These are phyloP conservation scores for Alternaria viburni DNA, from an alignment of 2,329 filamentous ascomycete genomes.

Conservation along the genomic window DNA sequence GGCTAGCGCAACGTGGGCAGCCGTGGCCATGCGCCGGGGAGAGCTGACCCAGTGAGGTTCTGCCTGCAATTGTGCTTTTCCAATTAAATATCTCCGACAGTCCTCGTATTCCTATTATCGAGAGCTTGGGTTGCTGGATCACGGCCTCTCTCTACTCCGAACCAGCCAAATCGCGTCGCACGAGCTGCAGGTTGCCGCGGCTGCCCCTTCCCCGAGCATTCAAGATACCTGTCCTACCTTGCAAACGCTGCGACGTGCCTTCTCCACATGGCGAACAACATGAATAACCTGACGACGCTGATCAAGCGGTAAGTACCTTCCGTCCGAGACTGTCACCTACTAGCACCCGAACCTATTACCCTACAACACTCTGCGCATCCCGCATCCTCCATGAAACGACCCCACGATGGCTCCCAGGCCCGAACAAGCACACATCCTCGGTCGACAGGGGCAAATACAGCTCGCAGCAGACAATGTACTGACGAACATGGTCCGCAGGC, in stretches of 20 bases:
- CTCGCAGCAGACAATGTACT: conserved; percentile 51
- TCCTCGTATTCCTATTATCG: not conserved
- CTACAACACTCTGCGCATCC: not conserved
- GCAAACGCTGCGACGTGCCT: conserved; percentile 30
- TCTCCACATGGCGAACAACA: conserved; percentile 75
- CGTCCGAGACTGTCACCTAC: not conserved
- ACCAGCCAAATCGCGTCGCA: conserved; percentile 1
- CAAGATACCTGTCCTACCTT: conserved; percentile 28
- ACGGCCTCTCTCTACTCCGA: not conserved
- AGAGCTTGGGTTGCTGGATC: not conserved
- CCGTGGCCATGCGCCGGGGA: conserved; percentile 8
- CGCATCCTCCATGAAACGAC: not conserved
- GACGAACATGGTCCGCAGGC: conserved; percentile 65
- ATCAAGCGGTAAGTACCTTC: conserved; percentile 83
- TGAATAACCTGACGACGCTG: conserved; percentile 95
- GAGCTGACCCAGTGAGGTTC: conserved; percentile 4
- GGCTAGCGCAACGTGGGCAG: conserved; percentile 23
- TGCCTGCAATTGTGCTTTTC: conserved; percentile 7
- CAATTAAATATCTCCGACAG: not conserved
- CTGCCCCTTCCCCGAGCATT: conserved; percentile 33
- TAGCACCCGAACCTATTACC: not conserved
- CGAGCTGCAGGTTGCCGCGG: conserved; percentile 34
- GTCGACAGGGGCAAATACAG: conserved; percentile 23
- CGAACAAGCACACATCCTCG: conserved; percentile 18
- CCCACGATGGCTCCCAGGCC: conserved; percentile 13